A percentile compares a stretch with the other conserved stretches of the same genome.
phyloP scores from a whole-genome alignment of 495 filamentous ascomycete species.

The Trypethelium eluteriae region DNA sequence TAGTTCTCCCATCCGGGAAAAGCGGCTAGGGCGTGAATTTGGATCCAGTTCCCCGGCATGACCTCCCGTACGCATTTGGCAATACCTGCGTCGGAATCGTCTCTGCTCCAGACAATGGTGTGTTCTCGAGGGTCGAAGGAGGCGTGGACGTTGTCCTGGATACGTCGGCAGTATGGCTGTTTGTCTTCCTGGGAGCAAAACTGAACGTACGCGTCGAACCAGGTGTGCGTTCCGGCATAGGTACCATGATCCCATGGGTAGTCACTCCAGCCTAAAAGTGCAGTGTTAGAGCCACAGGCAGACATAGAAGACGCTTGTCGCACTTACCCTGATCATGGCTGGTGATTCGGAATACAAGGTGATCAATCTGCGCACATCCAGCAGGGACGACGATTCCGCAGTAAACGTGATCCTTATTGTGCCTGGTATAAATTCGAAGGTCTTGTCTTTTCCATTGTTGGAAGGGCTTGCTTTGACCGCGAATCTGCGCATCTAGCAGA shows the following conservation, averaged over 20 bases:
- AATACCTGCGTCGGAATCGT: neutral
- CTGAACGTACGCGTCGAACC: neutral
- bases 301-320: neutral
- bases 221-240: neutral
- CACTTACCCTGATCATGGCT: neutral
- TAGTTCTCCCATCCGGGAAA: neutral
- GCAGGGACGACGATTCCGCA: neutral
- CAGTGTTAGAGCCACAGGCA: neutral
- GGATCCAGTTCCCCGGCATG: neutral
- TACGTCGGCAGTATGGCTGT: neutral
- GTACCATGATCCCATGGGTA: neutral
- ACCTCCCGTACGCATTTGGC: neutral
- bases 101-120: neutral
- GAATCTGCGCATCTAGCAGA: neutral
- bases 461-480: neutral
- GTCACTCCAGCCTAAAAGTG: neutral
- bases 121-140: neutral
- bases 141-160: neutral
- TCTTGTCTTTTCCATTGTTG: neutral
- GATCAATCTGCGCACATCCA: conserved; percentile 1
- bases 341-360: neutral
- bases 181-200: neutral
- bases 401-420: neutral
- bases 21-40: neutral
- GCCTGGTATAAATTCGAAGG: neutral